phyloP scores from a whole-genome alignment of 2,329 filamentous ascomycete species.

The Neopestalotiopsis sp. region DNA sequence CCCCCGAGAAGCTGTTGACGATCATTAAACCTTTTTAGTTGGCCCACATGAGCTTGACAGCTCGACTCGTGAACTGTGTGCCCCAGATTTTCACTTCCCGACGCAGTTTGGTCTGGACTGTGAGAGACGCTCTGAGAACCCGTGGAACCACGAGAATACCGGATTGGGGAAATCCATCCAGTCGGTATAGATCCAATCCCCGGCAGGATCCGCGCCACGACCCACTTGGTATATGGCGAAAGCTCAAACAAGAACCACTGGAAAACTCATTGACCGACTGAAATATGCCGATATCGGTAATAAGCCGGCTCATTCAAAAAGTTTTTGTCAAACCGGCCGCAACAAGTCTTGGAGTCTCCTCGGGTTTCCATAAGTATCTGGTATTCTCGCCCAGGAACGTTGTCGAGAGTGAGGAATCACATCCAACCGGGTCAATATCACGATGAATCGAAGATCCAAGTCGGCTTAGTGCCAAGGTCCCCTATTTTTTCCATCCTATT shows the following conservation, averaged over 20 bases:
- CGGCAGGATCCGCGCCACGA: conserved; percentile 5
- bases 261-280: background rate
- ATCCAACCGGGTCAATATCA: background rate
- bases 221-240: conserved; percentile 7
- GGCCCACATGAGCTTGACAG: conserved; percentile 1
- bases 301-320: background rate
- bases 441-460: background rate
- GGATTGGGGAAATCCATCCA: conserved; percentile 1
- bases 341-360: background rate
- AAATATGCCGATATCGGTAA: background rate
- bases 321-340: background rate
- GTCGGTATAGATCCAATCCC: conserved; percentile 1
- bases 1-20: background rate
- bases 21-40: background rate
- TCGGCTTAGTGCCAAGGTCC: background rate
- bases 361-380: background rate
- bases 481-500: background rate
- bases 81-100: background rate
- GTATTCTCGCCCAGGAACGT: background rate
- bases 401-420: background rate
- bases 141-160: background rate
- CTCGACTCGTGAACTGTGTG: background rate
- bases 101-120: background rate
- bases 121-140: background rate
- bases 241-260: background rate